Percentiles rank a stretch among this genome's conserved stretches.
Evolutionary conservation across 192 early-diverging fungal genomes (phyloP).

Genomic region (Coemansia javaensis): DNA sequence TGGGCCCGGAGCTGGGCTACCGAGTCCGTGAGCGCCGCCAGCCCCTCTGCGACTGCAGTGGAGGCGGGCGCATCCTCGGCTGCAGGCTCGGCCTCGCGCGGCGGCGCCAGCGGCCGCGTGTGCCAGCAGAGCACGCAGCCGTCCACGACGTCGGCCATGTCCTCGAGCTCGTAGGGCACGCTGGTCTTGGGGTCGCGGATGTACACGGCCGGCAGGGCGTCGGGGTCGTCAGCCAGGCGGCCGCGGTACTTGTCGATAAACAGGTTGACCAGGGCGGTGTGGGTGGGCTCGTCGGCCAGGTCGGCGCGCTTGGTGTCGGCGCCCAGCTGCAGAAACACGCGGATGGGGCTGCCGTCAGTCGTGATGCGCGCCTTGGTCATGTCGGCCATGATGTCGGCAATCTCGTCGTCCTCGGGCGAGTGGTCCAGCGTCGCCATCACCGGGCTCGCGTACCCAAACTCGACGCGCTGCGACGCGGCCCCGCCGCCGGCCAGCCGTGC

Average conservation of each 20-base stretch:
- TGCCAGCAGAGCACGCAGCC: slow-evolving; percentile 50
- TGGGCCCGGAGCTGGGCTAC: slow-evolving; percentile 53
- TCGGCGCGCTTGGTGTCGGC: slow-evolving; percentile 58
- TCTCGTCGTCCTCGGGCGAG: slow-evolving; percentile 41
- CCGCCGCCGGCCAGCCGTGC: slow-evolving; percentile 1
- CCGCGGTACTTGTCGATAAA: slow-evolving; percentile 71
- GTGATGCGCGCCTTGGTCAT: slow-evolving; percentile 38
- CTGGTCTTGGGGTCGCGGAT: slow-evolving; percentile 54
- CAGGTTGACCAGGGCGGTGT: slow-evolving; percentile 59
- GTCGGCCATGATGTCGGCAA: slow-evolving; percentile 44
- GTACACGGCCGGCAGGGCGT: slow-evolving; percentile 62
- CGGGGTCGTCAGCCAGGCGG: slow-evolving; percentile 56
- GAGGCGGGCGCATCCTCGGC: neutral
- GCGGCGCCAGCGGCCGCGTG: slow-evolving; percentile 11
- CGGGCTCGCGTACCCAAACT: slow-evolving; percentile 31
- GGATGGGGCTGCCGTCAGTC: slow-evolving; percentile 3
- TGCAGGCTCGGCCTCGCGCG: no score
- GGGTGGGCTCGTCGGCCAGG: slow-evolving; percentile 53
- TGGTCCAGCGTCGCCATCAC: slow-evolving; percentile 10
- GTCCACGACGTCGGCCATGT: slow-evolving; percentile 56
- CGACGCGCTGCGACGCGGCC: slow-evolving; percentile 28
- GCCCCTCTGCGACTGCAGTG: no score
- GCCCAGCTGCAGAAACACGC: slow-evolving; percentile 59
- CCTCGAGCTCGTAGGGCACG: slow-evolving; percentile 65
- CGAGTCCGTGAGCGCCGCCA: slow-evolving; percentile 42